Percentiles rank a stretch among this genome's conserved stretches.
phyloP scores from a whole-genome alignment of 2,329 filamentous ascomycete genomes.

The Allantophomopsis cytisporea region DNA sequence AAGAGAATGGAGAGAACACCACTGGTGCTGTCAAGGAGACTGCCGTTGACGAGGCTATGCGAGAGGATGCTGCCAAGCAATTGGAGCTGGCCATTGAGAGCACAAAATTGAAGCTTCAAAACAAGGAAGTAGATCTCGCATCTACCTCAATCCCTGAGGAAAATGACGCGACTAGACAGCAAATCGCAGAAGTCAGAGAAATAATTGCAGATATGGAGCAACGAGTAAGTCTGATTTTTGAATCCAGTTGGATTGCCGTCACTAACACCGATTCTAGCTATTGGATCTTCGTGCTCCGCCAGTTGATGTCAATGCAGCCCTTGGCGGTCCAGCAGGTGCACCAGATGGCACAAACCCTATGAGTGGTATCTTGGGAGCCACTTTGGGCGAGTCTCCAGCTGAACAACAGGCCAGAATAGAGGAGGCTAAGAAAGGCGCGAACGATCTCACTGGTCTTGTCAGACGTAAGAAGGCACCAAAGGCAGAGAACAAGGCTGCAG shows the following conservation, averaged over 20 bases:
- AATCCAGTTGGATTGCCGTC: neutral
- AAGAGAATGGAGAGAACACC: slow-evolving; percentile 31
- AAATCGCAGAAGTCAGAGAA: slow-evolving; percentile 63
- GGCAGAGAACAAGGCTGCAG: slow-evolving; percentile 13
- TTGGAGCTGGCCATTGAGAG: slow-evolving; percentile 63
- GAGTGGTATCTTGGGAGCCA: slow-evolving; percentile 48
- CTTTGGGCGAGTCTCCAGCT: slow-evolving; percentile 45
- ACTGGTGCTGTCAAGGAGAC: slow-evolving; percentile 26
- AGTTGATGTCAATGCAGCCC: slow-evolving; percentile 39
- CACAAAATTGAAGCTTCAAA: slow-evolving; percentile 56
- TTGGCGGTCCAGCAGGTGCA: slow-evolving; percentile 35
- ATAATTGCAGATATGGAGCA: slow-evolving; percentile 70
- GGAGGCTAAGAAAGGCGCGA: slow-evolving; percentile 61
- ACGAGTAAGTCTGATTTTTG: slow-evolving; percentile 33
- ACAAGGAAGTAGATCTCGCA: slow-evolving; percentile 53
- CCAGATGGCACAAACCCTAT: slow-evolving; percentile 24
- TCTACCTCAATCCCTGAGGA: slow-evolving; percentile 51
- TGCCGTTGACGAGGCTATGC: slow-evolving; percentile 51
- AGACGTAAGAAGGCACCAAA: slow-evolving; percentile 46
- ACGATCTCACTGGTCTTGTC: slow-evolving; percentile 60
- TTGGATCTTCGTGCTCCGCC: slow-evolving; percentile 54
- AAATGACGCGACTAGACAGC: slow-evolving; percentile 45
- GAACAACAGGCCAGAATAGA: slow-evolving; percentile 51
- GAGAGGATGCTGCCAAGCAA: slow-evolving; percentile 57
- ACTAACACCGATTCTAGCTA: slow-evolving; percentile 30